Conservation (phyloP, 306 rosid genomes). For the Nissolia schottii region DNA sequence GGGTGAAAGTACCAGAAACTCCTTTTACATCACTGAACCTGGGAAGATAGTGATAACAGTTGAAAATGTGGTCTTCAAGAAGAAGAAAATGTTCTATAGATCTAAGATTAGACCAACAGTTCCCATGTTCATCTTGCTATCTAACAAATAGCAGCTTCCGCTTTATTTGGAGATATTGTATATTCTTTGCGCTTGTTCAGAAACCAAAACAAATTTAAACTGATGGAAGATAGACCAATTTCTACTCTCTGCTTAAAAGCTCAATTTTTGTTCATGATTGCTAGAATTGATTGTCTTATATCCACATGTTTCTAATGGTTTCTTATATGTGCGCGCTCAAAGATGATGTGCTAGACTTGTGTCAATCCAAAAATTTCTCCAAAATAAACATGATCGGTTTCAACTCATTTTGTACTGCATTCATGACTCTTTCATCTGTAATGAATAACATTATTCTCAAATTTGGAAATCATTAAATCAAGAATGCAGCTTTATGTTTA, state of each 20-base stretch:
- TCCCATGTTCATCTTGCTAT: conserved; percentile 58
- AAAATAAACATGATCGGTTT: no score
- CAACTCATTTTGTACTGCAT: no score
- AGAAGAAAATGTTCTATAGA: conserved; percentile 60
- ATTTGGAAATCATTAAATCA: no score
- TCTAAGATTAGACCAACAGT: conserved; percentile 51
- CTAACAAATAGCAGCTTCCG: conserved; percentile 2
- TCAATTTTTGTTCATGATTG: background rate
- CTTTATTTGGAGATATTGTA: conserved; percentile 10
- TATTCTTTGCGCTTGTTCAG: conserved; percentile 13
- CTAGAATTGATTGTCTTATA: conserved; percentile 10
- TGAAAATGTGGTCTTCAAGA: conserved; percentile 60
- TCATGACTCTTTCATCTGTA: no score
- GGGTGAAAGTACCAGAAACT: conserved; percentile 62
- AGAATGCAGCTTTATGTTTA: no score
- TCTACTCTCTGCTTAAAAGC: background rate
- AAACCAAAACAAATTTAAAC: background rate
- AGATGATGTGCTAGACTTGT: no score
- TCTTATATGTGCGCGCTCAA: no score
- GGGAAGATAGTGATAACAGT: conserved; percentile 69
- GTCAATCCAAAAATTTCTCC: no score
- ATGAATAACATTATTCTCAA: no score
- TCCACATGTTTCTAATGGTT: background rate
- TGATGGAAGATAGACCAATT: conserved; percentile 10
- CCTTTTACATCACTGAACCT: conserved; percentile 78